Conservation (phyloP, 352 stramenopile genomes). For the Phytophthora hibernalis region DNA sequence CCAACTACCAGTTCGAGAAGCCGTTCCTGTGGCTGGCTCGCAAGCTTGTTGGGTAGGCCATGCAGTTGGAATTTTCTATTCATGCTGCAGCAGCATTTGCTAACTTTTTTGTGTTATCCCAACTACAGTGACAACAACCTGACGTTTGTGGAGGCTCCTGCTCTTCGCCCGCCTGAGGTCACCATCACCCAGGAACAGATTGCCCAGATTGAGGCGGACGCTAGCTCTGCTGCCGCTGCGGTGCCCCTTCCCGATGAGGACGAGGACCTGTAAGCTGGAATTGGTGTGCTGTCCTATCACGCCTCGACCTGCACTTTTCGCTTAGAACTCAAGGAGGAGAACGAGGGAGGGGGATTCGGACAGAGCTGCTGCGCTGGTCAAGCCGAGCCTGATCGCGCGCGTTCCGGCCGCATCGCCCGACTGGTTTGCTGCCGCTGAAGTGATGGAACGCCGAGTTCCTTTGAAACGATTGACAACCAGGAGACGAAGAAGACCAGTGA, state of each 20-base stretch:
- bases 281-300: constrained; percentile 43
- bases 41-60: constrained; percentile 96
- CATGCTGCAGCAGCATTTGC: background rate
- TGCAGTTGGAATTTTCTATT: background rate
- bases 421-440: constrained; percentile 40
- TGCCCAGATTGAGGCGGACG: constrained; percentile 92
- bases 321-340: constrained; percentile 41
- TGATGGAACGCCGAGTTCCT: constrained; percentile 39
- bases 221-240: constrained; percentile 88
- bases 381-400: constrained; percentile 8
- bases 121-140: constrained; percentile 94
- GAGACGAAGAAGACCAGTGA: constrained; percentile 42
- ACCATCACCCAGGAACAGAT: constrained; percentile 95
- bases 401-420: constrained; percentile 23
- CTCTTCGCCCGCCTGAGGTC: constrained; percentile 97
- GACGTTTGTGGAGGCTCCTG: constrained; percentile 98
- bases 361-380: constrained; percentile 7
- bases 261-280: constrained; percentile 93
- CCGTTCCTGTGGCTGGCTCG: constrained; percentile 99
- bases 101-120: constrained; percentile 18
- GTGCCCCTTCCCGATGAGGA: constrained; percentile 98
- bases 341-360: constrained; percentile 31
- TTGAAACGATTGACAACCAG: constrained; percentile 37
- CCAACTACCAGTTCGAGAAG: constrained; percentile 99
- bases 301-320: constrained; percentile 43